phyloP scores from a whole-genome alignment of 2,329 filamentous ascomycete species.

The Penicillium sp. region DNA sequence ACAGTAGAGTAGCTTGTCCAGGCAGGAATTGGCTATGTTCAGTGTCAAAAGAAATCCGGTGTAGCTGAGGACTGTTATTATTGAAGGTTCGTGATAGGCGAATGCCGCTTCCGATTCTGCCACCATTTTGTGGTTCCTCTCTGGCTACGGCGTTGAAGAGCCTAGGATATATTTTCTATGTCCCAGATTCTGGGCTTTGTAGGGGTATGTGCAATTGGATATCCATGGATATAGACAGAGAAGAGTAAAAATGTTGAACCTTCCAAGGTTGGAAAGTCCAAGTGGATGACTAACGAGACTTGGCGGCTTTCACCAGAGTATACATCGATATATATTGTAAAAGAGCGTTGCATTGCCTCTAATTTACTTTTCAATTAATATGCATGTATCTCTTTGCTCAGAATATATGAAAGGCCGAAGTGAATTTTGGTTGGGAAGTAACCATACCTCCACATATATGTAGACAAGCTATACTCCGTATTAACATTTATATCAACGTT shows the following conservation, averaged over 20 bases:
- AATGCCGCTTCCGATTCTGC: constrained; percentile 23
- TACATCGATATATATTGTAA: neutral
- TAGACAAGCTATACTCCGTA: neutral
- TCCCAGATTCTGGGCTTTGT: neutral
- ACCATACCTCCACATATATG: neutral
- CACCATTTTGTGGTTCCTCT: neutral
- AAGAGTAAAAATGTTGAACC: neutral
- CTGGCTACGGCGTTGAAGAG: neutral
- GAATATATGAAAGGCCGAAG: neutral
- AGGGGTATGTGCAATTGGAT: neutral
- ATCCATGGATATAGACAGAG: neutral
- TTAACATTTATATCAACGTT: neutral
- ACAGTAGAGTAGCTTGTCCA: constrained; percentile 58
- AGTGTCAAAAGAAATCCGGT: constrained; percentile 56
- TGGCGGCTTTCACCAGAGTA: neutral
- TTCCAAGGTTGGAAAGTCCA: neutral
- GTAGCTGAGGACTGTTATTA: constrained; percentile 51
- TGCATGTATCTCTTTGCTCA: neutral
- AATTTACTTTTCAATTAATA: neutral
- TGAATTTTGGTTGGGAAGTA: neutral
- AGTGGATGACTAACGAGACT: neutral
- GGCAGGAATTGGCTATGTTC: constrained; percentile 49
- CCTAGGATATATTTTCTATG: neutral
- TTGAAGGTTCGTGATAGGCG: constrained; percentile 56
- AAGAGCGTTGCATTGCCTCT: neutral